These are phyloP conservation scores for Chytridiales sp. DNA, from an alignment of 371 early-diverging fungal species.

Conservation along the genomic window DNA sequence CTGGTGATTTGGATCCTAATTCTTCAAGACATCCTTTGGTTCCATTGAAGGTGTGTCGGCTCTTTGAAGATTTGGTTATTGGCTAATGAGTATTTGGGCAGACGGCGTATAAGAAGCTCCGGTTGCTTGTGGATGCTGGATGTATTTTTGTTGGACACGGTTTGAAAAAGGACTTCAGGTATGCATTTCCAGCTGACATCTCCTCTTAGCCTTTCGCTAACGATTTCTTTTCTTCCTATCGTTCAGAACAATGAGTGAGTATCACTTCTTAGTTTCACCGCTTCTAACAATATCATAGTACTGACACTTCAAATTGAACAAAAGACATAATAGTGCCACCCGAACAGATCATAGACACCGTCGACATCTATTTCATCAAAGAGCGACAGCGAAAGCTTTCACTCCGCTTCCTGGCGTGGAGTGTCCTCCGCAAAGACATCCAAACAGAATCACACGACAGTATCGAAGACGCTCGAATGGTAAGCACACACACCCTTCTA, in stretches of 20 bases:
- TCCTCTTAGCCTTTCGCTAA: slow-evolving; percentile 3
- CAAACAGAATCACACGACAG: slow-evolving; percentile 88
- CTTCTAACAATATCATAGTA: background rate
- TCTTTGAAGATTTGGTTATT: too few relatives aligned
- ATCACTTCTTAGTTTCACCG: background rate
- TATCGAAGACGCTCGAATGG: slow-evolving; percentile 88
- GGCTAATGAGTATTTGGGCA: slow-evolving; percentile 1
- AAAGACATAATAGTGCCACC: slow-evolving; percentile 83
- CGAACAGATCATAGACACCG: slow-evolving; percentile 87
- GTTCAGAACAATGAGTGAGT: slow-evolving; percentile 72
- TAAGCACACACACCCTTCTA: slow-evolving; percentile 39
- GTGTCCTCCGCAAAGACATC: slow-evolving; percentile 77
- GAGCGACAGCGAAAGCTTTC: slow-evolving; percentile 80
- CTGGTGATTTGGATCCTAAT: slow-evolving; percentile 76
- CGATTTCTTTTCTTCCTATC: too few relatives aligned
- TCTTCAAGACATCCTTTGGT: slow-evolving; percentile 76
- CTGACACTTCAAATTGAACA: too few relatives aligned
- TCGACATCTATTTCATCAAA: slow-evolving; percentile 81
- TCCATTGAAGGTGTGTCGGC: slow-evolving; percentile 73
- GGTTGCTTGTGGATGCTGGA: slow-evolving; percentile 81
- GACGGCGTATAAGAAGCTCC: slow-evolving; percentile 81
- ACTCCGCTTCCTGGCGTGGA: slow-evolving; percentile 89
- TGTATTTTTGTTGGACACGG: slow-evolving; percentile 94
- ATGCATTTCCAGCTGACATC: slow-evolving; percentile 21
- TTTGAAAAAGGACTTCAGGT: slow-evolving; percentile 88